Base-by-base conservation (phyloP, 2,329 filamentous ascomycete genomes). In the Epichloe gansuensis region DNA sequence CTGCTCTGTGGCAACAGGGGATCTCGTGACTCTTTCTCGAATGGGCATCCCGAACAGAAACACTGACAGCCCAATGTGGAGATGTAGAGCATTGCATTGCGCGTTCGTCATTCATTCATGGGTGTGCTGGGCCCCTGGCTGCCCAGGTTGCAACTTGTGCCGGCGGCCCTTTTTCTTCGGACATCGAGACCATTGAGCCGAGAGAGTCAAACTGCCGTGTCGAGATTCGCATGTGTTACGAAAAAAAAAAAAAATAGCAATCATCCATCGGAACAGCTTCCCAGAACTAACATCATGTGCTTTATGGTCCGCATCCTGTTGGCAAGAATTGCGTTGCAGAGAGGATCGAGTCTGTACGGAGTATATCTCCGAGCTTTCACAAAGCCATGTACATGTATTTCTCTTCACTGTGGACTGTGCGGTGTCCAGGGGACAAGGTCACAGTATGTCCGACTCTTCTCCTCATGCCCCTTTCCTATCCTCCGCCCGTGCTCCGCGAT, bases 41-140 rank as follows among this genome's bases (percentile, higher is more conserved):
- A 57, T 47, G 42, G 55, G 56, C 51, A 58, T 53, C 48, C 56
- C 55, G 53, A 53, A 3, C 38, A 42, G 41, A 34, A 39, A 49
- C 52, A 52, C 47, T 27, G 51, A 45, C 44, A 51, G 9, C 48
- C 23, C 23, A 25, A 23, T 39, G 51, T 39, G 36, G 47, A 36
- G 36, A 23, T 51, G 40, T 44, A 25, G 34, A 42, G 45, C 45
- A 36, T 13, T 27, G 40, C 5, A 36, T 13, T 27, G 40, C 5
- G 17, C 17, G 11, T 17, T 21, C 17, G 21, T 42, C 17, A 2
- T 2, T 21, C 17, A 21, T 21, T 21, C 11, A 21, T 40, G 13
- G 21, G 39, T 50, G 48, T 23, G 31, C 25, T 23, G 17, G 17
- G 17, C 17, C 17, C 17, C 17, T 21, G 39, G 17, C 25, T 27